These are phyloP conservation scores for Bertia moriformis DNA, from an alignment of 2,329 filamentous ascomycete species.

Conservation along the genomic window DNA sequence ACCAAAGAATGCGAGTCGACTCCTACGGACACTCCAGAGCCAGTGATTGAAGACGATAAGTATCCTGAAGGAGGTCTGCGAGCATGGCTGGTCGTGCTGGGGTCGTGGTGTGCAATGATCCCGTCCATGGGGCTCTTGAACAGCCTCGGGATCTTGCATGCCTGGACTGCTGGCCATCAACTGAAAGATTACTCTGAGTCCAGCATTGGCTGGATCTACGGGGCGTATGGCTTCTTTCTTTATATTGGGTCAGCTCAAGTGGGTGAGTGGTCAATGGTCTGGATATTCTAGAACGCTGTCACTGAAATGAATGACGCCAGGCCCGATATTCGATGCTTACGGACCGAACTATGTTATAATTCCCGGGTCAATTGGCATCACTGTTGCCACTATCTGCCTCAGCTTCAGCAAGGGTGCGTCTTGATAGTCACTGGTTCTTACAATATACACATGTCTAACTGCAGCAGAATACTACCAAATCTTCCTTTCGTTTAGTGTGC, in stretches of 20 bases:
- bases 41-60: too few species aligned
- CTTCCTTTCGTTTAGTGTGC: slow-evolving; percentile 46
- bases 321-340: slow-evolving; percentile 52
- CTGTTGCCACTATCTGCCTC: slow-evolving; percentile 28
- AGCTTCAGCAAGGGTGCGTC: slow-evolving; percentile 37
- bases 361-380: slow-evolving; percentile 10
- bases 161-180: slow-evolving; percentile 47
- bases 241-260: slow-evolving; percentile 57
- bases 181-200: slow-evolving; percentile 39
- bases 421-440: background rate
- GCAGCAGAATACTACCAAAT: slow-evolving; percentile 50
- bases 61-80: slow-evolving; percentile 54
- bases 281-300: background rate
- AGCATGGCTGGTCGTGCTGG: slow-evolving; percentile 54
- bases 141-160: slow-evolving; percentile 44
- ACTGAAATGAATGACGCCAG: background rate
- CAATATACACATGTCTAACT: slow-evolving; percentile 2
- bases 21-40: too few species aligned
- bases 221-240: slow-evolving; percentile 50
- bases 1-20: too few species aligned
- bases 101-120: slow-evolving; percentile 47
- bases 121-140: slow-evolving; percentile 50
- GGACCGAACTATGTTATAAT: slow-evolving; percentile 32
- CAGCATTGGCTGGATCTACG: slow-evolving; percentile 56
- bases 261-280: slow-evolving; percentile 20